Evolutionary conservation across 108 stramenopile species (phyloP).

Genomic region (Cyclotella baltica): DNA sequence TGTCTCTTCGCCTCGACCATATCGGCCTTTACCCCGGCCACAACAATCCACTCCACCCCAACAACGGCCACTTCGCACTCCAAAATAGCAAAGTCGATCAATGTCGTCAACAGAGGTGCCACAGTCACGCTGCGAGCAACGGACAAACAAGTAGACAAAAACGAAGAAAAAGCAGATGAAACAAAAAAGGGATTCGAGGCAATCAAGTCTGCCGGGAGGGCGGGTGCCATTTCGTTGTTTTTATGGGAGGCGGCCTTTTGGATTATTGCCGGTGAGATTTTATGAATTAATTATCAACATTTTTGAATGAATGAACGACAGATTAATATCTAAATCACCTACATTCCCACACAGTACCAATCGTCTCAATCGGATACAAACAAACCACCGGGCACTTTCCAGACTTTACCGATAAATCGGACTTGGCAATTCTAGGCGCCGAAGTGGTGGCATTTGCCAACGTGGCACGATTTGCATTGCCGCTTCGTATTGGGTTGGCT

Average conservation of each 20-base stretch:
- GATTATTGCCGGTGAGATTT: slow-evolving; percentile 4
- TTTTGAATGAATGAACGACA: too few relatives aligned
- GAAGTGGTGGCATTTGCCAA: slow-evolving; percentile 53
- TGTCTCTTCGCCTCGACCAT: neutral
- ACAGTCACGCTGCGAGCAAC: neutral
- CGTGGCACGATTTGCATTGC: slow-evolving; percentile 45
- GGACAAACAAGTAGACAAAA: slow-evolving; percentile 24
- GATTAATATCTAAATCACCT: too few relatives aligned
- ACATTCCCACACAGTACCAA: slow-evolving; percentile 21
- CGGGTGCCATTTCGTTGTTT: slow-evolving; percentile 80
- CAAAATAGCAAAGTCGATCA: too few relatives aligned
- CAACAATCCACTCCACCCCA: neutral
- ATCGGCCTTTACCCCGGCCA: neutral
- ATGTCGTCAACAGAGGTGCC: too few relatives aligned
- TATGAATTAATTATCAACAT: too few relatives aligned
- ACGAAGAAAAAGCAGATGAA: slow-evolving; percentile 43
- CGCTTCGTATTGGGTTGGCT: slow-evolving; percentile 46
- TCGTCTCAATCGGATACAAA: slow-evolving; percentile 23
- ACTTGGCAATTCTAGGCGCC: slow-evolving; percentile 31
- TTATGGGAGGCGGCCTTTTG: slow-evolving; percentile 76
- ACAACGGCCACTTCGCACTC: neutral
- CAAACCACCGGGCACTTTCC: slow-evolving; percentile 44
- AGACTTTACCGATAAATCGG: slow-evolving; percentile 39
- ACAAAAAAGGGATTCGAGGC: slow-evolving; percentile 69
- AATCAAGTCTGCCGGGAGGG: slow-evolving; percentile 80